These are phyloP conservation scores for Mycosphaerella arachidis DNA, from an alignment of 2,329 filamentous ascomycete genomes.

Conservation along the genomic window DNA sequence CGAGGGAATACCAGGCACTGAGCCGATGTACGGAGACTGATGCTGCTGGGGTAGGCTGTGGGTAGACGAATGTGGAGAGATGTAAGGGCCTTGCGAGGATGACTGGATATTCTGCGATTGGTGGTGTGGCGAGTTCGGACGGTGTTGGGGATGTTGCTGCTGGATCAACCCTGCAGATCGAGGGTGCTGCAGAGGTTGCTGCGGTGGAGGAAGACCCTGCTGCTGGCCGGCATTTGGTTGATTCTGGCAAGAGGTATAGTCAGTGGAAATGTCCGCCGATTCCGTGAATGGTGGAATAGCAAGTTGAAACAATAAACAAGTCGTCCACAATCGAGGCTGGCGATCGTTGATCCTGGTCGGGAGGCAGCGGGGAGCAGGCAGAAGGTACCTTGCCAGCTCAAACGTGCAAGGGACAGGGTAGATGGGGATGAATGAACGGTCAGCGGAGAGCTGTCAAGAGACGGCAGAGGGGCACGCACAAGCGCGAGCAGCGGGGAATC, in stretches of 20 bases:
- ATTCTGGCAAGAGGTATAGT: constrained; percentile 23
- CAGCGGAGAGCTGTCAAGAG: constrained; percentile 8
- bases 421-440: constrained; percentile 7
- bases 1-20: constrained; percentile 57
- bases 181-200: constrained; percentile 63
- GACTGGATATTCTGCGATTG: constrained; percentile 58
- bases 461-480: constrained; percentile 7
- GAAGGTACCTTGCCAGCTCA: constrained; percentile 3
- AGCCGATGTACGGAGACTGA: constrained; percentile 61
- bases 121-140: constrained; percentile 57
- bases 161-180: constrained; percentile 70
- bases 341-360: constrained; percentile 17
- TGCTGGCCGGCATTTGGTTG: constrained; percentile 38
- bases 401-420: constrained; percentile 6
- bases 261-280: constrained; percentile 16
- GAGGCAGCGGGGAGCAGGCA: constrained; percentile 2
- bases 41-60: constrained; percentile 49
- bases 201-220: constrained; percentile 63
- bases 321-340: background rate
- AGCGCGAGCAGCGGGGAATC: constrained; percentile 1
- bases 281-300: constrained; percentile 14
- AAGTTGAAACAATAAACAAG: constrained; percentile 3
- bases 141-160: constrained; percentile 61
- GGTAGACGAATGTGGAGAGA: constrained; percentile 62
- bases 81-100: constrained; percentile 56